Conservation (phyloP, 176 grass and related monocot genomes). For the Oryza punctata region DNA sequence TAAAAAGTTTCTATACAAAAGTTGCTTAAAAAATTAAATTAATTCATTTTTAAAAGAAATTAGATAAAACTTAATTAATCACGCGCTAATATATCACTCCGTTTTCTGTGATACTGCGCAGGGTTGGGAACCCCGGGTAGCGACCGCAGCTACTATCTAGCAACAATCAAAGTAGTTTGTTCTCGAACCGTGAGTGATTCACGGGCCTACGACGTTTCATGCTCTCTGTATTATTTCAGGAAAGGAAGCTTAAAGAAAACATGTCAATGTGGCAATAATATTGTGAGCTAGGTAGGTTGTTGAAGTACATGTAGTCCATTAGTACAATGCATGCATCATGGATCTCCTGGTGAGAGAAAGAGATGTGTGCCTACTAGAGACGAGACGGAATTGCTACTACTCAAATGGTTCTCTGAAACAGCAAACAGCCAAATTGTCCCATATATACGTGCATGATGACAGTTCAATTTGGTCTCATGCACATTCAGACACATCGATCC, state of each 20-base stretch:
- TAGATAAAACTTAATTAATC: no score
- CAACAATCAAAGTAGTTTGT: no score
- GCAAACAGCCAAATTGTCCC: constrained; percentile 1
- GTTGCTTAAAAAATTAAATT: no score
- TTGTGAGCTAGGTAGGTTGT: not conserved
- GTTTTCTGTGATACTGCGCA: no score
- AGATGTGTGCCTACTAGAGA: not conserved
- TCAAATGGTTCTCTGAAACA: not conserved
- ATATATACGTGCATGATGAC: not conserved
- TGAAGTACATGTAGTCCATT: not conserved
- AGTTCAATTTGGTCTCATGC: no score
- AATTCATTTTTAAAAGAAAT: no score
- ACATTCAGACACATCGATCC: no score
- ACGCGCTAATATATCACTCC: no score
- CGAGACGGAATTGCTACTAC: not conserved
- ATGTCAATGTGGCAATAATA: not conserved
- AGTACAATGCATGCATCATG: not conserved
- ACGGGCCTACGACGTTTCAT: not conserved
- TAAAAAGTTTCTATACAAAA: no score
- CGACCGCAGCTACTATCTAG: no score
- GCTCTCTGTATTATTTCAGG: not conserved
- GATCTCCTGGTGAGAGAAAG: constrained; percentile 32
- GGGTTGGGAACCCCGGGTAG: no score
- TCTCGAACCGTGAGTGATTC: no score
- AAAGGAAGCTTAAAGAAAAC: not conserved